Evolutionary conservation across 1,284 basidiomycete genomes (phyloP), one percentile per base, ranked within the genome.

Genomic region (Sparassis latifolia): DNA sequence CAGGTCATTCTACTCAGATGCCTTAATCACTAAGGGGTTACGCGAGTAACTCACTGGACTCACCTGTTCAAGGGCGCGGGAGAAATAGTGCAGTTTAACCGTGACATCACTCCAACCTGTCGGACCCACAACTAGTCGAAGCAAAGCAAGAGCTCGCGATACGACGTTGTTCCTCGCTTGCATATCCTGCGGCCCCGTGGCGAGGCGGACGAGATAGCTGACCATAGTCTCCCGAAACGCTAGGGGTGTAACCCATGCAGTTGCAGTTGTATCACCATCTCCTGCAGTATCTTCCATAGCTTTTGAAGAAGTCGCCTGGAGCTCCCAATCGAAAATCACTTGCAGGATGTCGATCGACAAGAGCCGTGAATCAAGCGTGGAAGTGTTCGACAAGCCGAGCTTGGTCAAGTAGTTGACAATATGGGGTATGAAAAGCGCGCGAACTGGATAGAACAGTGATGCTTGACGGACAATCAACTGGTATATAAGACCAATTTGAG

Each of bases 391-490:
- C 57, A 97, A 79, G 29, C 93, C 94, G 20, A 99, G 78, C 68
- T 94, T 96, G 49, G 81, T 80, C 52, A 99, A 74, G 35, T 89
- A 91, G 63, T 90, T 90, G 53, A 95, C 90, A 70, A 99, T 94
- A 64, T 97, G 91, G 0, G 94, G 91, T n/a, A 99, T 82, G 67
- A 99, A 99, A 33, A 97, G 75, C 10, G 92, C 89, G 42, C 97
- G 87, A 54, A 93, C 91, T 46, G 91, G 85, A 72, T 91, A 99
- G 74, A 99, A 99, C 4, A 97, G 77, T 51, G 93, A 82, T 1
- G 90, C 84, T 58, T 99, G 93, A 53, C 93, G 89, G 53, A 94
- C 86, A 50, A 99, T 86, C 51, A 99, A 81, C 57, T 94, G 88
- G 66, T 97, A 96, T 47, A 98, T 91, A 53, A 88, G 86, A 55